Evolutionary conservation across 2,329 filamentous ascomycete genomes (phyloP).

Genomic region (Conoideocrella luteorostrata): DNA sequence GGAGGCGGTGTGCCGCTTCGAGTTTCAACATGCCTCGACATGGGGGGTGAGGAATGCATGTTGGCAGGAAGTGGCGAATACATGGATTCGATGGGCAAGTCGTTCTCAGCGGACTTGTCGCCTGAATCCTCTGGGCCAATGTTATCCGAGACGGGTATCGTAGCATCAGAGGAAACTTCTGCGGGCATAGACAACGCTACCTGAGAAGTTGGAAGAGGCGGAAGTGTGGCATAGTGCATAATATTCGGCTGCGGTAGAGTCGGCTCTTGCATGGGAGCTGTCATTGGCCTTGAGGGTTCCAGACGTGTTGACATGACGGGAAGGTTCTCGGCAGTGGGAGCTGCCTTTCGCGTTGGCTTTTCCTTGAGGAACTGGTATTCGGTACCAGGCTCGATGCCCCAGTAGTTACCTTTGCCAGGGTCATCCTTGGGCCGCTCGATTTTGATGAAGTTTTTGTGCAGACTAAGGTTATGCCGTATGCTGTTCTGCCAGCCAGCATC

Average conservation of each 20-base stretch:
- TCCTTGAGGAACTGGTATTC: constrained; percentile 87
- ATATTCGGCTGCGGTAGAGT: constrained; percentile 40
- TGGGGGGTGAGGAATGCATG: constrained; percentile 87
- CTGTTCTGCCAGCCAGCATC: constrained; percentile 98
- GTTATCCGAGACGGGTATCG: constrained; percentile 65
- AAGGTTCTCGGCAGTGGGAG: constrained; percentile 49
- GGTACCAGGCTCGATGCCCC: constrained; percentile 85
- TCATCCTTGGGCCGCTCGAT: constrained; percentile 95
- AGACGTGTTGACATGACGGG: constrained; percentile 52
- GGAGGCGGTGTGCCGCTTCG: constrained; percentile 73
- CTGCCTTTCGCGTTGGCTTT: constrained; percentile 60
- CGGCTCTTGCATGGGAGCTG: constrained; percentile 36
- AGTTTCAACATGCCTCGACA: constrained; percentile 52
- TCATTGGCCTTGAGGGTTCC: constrained; percentile 41
- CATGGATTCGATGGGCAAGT: constrained; percentile 40
- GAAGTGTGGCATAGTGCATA: constrained; percentile 30
- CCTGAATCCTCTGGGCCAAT: constrained; percentile 44
- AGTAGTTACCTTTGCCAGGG: constrained; percentile 95
- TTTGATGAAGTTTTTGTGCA: constrained; percentile 96
- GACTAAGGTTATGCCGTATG: constrained; percentile 93
- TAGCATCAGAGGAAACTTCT: constrained; percentile 72
- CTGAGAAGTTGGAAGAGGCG: constrained; percentile 33
- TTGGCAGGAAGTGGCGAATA: constrained; percentile 65
- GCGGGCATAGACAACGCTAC: constrained; percentile 34
- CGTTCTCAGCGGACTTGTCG: constrained; percentile 37